Conservation (phyloP, 2,329 filamentous ascomycete genomes). For the Paracorniculantispora psalliotae region DNA sequence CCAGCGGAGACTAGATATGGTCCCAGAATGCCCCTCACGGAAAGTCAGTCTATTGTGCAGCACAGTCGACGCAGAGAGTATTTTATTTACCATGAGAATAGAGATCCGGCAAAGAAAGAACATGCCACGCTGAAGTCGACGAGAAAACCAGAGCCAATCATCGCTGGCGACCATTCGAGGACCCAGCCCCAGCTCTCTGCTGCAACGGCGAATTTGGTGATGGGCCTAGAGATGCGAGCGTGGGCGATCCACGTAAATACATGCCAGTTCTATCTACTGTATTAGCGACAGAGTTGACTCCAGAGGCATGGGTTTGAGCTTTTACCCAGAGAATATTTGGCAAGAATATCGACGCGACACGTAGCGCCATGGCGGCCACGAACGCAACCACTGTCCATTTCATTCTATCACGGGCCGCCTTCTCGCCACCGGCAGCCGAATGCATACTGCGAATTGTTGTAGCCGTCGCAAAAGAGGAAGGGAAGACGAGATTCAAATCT, state of each 20-base stretch:
- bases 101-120: slow-evolving; percentile 2
- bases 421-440: slow-evolving; percentile 8
- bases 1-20: neutral
- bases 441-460: slow-evolving; percentile 13
- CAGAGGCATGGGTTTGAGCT: neutral
- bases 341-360: slow-evolving; percentile 3
- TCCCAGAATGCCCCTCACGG: neutral
- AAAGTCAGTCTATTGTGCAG: neutral
- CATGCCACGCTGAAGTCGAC: slow-evolving; percentile 6
- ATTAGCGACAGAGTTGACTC: neutral
- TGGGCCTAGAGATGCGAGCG: neutral
- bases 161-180: slow-evolving; percentile 12
- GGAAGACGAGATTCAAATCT: slow-evolving; percentile 13
- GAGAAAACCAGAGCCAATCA: slow-evolving; percentile 8
- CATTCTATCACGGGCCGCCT: slow-evolving; percentile 7
- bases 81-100: slow-evolving; percentile 1
- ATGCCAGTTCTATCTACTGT: slow-evolving; percentile 2
- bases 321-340: slow-evolving; percentile 10
- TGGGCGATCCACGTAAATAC: slow-evolving; percentile 9
- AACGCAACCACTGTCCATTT: slow-evolving; percentile 11
- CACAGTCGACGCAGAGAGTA: neutral
- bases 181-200: slow-evolving; percentile 14
- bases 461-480: slow-evolving; percentile 10
- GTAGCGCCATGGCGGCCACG: slow-evolving; percentile 10
- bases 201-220: neutral